Evolutionary conservation across 495 filamentous ascomycete genomes (phyloP).

Genomic region (Penicillium steckii): DNA sequence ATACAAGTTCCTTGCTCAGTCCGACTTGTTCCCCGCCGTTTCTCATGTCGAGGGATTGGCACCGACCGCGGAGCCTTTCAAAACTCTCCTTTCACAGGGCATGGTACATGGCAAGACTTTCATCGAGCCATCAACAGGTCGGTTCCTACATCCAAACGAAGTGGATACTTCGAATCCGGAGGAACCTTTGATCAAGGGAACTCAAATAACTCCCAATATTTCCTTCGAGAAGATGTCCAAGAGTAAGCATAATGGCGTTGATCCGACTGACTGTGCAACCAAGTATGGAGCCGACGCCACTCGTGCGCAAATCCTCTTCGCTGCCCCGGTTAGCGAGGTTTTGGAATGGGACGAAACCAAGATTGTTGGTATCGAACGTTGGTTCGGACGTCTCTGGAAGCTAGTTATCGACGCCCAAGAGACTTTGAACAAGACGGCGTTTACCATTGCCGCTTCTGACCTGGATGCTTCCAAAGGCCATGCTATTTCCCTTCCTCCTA

Average conservation of each 20-base stretch:
- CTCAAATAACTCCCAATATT: slow-evolving; percentile 54
- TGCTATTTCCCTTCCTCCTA: slow-evolving; percentile 23
- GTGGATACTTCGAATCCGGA: slow-evolving; percentile 60
- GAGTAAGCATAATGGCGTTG: slow-evolving; percentile 91
- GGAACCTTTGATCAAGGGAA: slow-evolving; percentile 58
- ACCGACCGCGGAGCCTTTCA: slow-evolving; percentile 67
- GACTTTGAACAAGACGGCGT: slow-evolving; percentile 21
- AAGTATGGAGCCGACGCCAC: slow-evolving; percentile 82
- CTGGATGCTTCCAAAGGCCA: slow-evolving; percentile 20
- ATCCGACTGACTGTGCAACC: slow-evolving; percentile 66
- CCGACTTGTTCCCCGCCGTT: slow-evolving; percentile 50
- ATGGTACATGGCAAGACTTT: slow-evolving; percentile 92
- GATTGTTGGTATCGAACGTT: slow-evolving; percentile 77
- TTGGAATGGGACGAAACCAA: slow-evolving; percentile 86
- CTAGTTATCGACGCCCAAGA: slow-evolving; percentile 44
- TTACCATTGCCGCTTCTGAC: slow-evolving; percentile 16
- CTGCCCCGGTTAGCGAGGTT: slow-evolving; percentile 77
- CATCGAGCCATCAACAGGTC: slow-evolving; percentile 68
- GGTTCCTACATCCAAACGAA: slow-evolving; percentile 76
- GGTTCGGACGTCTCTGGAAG: slow-evolving; percentile 67
- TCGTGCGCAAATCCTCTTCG: slow-evolving; percentile 83
- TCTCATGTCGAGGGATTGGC: slow-evolving; percentile 26
- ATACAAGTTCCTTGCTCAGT: slow-evolving; percentile 75
- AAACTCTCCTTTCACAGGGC: slow-evolving; percentile 76
- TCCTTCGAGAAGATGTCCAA: slow-evolving; percentile 96